Base-by-base conservation (phyloP, 768 basidiomycete genomes). In the Antrodiella citrinella region DNA sequence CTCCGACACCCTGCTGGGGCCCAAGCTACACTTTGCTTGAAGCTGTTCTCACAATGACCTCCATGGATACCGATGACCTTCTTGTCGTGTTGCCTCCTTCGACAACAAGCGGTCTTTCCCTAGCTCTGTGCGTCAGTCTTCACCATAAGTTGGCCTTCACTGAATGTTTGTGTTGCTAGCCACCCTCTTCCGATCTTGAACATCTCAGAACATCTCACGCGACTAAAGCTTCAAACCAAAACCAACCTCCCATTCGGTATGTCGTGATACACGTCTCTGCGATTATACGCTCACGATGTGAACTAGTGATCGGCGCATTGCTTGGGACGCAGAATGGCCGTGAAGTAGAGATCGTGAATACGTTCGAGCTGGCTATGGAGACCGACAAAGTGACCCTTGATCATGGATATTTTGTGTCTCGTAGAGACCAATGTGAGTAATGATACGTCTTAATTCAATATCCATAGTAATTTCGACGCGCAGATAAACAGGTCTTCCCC, bases 401-500 rank as follows among this genome's bases (percentile, higher is more conserved):
- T 67, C 82, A 85, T 53, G 86, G 74, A 1, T 97, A 94, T 65
- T 71, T 97, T 5, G 73, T 82, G 10, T 82, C 83, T 44, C 74
- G 96, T 62, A 79, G 81, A 57, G 92, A 94, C 54, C 93, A 97
- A 67, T 99, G 95, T 84, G 74, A 45, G 18, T n/a, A 12, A 13
- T 26, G 2, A n/a, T n/a, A n/a, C 26, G 20, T 26, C 5, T 15
- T 26, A 20, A 30, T 13, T 2, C 15, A 26, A 21, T 30, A 26
- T 26, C n/a, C n/a, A n/a, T n/a, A n/a, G n/a, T n/a, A n/a, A n/a
- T n/a, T n/a, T n/a, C n/a, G n/a, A 2, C 13, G 47, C 46, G 41
- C 65, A 98, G 95, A 93, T 75, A 95, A 95, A 67, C 93, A 96
- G 69, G 95, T 98, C 19, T 98, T 99, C 66, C 96, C 96, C 10